These are phyloP conservation scores for Paxillus involutus DNA, from an alignment of 768 basidiomycete species.

Conservation along the genomic window DNA sequence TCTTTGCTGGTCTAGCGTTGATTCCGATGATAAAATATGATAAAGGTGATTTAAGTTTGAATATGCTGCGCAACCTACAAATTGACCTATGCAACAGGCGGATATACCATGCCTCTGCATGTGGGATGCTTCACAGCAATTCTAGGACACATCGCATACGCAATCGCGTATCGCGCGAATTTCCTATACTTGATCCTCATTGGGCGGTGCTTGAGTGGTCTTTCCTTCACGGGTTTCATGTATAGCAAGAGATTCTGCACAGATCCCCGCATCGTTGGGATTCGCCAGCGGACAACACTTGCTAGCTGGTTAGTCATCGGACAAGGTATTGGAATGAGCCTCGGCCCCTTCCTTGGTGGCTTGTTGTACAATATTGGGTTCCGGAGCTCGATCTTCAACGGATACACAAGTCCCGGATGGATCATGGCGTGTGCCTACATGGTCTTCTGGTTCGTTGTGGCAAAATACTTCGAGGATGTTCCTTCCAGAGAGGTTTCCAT, in stretches of 20 bases:
- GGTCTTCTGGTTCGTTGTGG: slow-evolving; percentile 45
- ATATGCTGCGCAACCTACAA: not conserved
- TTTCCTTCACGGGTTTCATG: slow-evolving; percentile 65
- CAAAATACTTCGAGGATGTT: slow-evolving; percentile 42
- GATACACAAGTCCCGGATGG: slow-evolving; percentile 68
- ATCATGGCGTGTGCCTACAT: slow-evolving; percentile 56
- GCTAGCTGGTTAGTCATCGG: slow-evolving; percentile 64
- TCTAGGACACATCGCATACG: slow-evolving; percentile 60
- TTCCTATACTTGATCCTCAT: slow-evolving; percentile 70
- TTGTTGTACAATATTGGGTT: slow-evolving; percentile 63
- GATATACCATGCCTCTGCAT: slow-evolving; percentile 53
- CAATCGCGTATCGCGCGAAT: slow-evolving; percentile 55
- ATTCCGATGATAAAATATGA: slow-evolving; percentile 57
- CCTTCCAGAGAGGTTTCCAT: slow-evolving; percentile 15
- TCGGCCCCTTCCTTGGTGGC: slow-evolving; percentile 66
- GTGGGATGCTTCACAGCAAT: slow-evolving; percentile 53
- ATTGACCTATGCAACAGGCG: slow-evolving; percentile 37
- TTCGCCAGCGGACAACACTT: slow-evolving; percentile 60
- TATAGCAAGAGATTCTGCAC: slow-evolving; percentile 68
- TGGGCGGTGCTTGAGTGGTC: slow-evolving; percentile 62
- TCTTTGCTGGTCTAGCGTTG: slow-evolving; percentile 58
- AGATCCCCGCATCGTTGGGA: slow-evolving; percentile 64
- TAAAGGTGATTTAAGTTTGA: slow-evolving; percentile 39
- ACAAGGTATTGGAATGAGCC: slow-evolving; percentile 59
- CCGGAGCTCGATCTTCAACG: slow-evolving; percentile 57